phyloP scores from a whole-genome alignment of 2,329 filamentous ascomycete species.

The Chaetomium olivaceum region DNA sequence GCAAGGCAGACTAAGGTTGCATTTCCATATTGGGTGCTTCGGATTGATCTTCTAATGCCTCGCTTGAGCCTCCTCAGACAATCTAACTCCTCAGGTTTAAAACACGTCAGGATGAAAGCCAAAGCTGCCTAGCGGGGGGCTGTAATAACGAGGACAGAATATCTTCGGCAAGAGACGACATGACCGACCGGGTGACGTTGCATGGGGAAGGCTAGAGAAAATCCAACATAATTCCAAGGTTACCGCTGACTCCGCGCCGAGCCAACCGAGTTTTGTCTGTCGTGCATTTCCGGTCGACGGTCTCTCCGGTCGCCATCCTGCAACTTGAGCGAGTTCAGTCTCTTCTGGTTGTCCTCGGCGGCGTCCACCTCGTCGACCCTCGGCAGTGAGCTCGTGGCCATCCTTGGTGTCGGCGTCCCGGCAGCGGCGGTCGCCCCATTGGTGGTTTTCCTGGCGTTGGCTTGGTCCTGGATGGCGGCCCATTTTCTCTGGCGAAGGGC shows the following conservation, averaged over 20 bases:
- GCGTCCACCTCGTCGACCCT: constrained; percentile 75
- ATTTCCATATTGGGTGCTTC: background rate
- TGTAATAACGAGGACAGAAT: no score
- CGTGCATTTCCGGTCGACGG: constrained; percentile 54
- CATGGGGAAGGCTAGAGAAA: background rate
- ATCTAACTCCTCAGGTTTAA: background rate
- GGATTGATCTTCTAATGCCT: background rate
- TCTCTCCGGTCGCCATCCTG: constrained; percentile 73
- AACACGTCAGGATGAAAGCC: background rate
- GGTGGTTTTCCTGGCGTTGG: constrained; percentile 63
- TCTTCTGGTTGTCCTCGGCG: constrained; percentile 80
- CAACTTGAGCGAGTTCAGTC: constrained; percentile 85
- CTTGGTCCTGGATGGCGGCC: constrained; percentile 81
- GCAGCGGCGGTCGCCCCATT: constrained; percentile 41
- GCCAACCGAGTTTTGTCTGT: constrained; percentile 61
- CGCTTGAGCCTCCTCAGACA: constrained; percentile 1
- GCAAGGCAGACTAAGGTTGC: background rate
- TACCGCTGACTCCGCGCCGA: constrained; percentile 55
- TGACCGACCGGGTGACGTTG: background rate
- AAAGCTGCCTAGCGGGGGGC: background rate
- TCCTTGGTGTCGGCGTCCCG: constrained; percentile 37
- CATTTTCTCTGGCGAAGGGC: constrained; percentile 81
- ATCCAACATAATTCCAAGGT: constrained; percentile 30
- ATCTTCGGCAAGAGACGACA: background rate
- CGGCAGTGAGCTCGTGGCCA: constrained; percentile 42